Percentiles rank a stretch among this genome's conserved stretches.
phyloP scores from a whole-genome alignment of 2,329 filamentous ascomycete genomes.

The Fusarium globosum region DNA sequence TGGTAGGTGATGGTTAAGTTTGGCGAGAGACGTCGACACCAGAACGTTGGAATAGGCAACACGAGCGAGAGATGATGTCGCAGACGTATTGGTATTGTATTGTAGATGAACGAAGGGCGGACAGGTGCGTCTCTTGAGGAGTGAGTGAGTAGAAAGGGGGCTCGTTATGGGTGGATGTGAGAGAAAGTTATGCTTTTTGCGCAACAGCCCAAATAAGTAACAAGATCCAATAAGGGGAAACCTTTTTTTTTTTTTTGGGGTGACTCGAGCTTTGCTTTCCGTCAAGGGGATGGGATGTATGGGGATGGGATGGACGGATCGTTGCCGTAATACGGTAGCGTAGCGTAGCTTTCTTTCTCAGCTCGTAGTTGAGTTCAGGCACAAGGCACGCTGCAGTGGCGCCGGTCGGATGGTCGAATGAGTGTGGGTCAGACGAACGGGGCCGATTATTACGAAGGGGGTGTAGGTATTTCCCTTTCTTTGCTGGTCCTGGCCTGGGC shows the following conservation, averaged over 20 bases:
- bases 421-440: constrained; percentile 44
- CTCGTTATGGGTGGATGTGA: constrained; percentile 17
- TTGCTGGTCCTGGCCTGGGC: constrained; percentile 6
- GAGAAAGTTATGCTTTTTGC: constrained; percentile 38
- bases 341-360: constrained; percentile 39
- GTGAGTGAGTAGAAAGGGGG: constrained; percentile 29
- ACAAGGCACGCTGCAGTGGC: constrained; percentile 42
- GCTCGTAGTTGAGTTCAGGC: constrained; percentile 37
- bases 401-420: constrained; percentile 45
- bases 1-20: constrained; percentile 39
- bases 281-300: constrained; percentile 32
- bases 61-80: constrained; percentile 49
- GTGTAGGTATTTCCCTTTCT: constrained; percentile 18
- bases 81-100: constrained; percentile 36
- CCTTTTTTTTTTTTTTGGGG: constrained; percentile 32
- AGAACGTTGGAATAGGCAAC: constrained; percentile 48
- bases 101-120: constrained; percentile 32
- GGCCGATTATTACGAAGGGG: constrained; percentile 36
- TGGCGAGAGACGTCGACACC: constrained; percentile 49
- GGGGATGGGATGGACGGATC: constrained; percentile 30
- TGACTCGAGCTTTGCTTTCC: constrained; percentile 33
- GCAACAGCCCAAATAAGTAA: constrained; percentile 29
- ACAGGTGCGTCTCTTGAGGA: constrained; percentile 40
- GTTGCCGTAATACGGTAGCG: constrained; percentile 38
- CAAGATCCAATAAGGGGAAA: constrained; percentile 35